Conservation (phyloP, 2,329 filamentous ascomycete species). For the Grosmannia huntii region DNA sequence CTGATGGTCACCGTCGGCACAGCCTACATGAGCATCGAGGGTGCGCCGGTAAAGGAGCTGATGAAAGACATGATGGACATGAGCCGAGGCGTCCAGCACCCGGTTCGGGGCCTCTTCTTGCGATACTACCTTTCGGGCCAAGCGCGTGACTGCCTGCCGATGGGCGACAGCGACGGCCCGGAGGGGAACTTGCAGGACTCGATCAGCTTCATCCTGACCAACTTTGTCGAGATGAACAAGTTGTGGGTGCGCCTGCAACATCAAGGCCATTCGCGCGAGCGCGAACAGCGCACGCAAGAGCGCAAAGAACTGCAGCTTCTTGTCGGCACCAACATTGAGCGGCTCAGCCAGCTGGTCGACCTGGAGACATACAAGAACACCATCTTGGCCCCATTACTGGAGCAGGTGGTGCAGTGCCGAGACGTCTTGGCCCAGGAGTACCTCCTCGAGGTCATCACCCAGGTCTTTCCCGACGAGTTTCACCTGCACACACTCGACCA, state of each 20-base stretch:
- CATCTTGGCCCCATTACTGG: slow-evolving; percentile 77
- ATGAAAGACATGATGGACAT: slow-evolving; percentile 99
- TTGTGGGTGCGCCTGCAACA: slow-evolving; percentile 96
- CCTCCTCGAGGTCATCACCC: slow-evolving; percentile 92
- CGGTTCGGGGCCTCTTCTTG: slow-evolving; percentile 85
- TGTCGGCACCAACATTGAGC: slow-evolving; percentile 91
- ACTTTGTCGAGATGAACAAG: slow-evolving; percentile 99
- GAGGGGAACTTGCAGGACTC: slow-evolving; percentile 95
- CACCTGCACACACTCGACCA: slow-evolving; percentile 94
- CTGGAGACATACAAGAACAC: slow-evolving; percentile 85
- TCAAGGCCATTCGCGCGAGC: slow-evolving; percentile 89
- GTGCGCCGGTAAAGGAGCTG: slow-evolving; percentile 97
- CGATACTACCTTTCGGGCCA: slow-evolving; percentile 95
- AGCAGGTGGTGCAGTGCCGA: slow-evolving; percentile 95
- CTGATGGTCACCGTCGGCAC: slow-evolving; percentile 99
- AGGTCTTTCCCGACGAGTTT: slow-evolving; percentile 97
- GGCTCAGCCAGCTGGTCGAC: slow-evolving; percentile 89
- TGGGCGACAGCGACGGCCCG: slow-evolving; percentile 72
- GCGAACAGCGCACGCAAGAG: slow-evolving; percentile 87
- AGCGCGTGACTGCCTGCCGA: slow-evolving; percentile 77
- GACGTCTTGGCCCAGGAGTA: slow-evolving; percentile 97
- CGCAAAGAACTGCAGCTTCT: slow-evolving; percentile 89
- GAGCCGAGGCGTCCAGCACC: slow-evolving; percentile 95
- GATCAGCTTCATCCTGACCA: slow-evolving; percentile 94
- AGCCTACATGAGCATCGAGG: slow-evolving; percentile 96